phyloP scores from a whole-genome alignment of 108 stramenopile genomes.

The Mayamaea pseudoterrestris region DNA sequence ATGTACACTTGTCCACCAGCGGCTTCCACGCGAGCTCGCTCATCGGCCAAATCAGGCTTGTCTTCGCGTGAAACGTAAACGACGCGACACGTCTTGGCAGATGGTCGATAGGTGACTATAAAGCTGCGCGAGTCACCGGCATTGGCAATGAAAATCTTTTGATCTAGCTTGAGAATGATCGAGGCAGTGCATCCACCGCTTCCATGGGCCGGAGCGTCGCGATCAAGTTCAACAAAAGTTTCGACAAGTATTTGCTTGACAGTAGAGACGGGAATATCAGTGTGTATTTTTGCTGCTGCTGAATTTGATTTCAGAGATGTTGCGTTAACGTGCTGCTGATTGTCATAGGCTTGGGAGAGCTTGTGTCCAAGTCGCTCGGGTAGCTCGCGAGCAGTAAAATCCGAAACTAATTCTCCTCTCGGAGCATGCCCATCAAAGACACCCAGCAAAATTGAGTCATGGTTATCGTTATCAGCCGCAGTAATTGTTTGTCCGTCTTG shows the following conservation, averaged over 20 bases:
- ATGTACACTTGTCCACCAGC: slow-evolving; percentile 67
- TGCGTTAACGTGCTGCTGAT: slow-evolving; percentile 3
- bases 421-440: slow-evolving; percentile 80
- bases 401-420: slow-evolving; percentile 55
- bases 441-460: slow-evolving; percentile 32
- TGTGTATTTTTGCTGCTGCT: slow-evolving; percentile 5
- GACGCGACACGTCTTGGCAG: slow-evolving; percentile 14
- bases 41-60: slow-evolving; percentile 64
- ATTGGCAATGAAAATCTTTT: slow-evolving; percentile 66
- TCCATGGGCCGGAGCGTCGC: slow-evolving; percentile 37
- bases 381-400: slow-evolving; percentile 46
- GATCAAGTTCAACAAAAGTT: slow-evolving; percentile 62
- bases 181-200: slow-evolving; percentile 66
- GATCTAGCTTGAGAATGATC: slow-evolving; percentile 44
- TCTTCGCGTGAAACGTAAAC: slow-evolving; percentile 63
- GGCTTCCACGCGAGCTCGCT: slow-evolving; percentile 45
- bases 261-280: slow-evolving; percentile 14
- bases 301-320: too few species aligned
- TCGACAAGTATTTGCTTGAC: slow-evolving; percentile 33
- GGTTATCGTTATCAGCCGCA: background rate
- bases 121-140: slow-evolving; percentile 68
- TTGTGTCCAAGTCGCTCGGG: slow-evolving; percentile 43
- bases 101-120: slow-evolving; percentile 44
- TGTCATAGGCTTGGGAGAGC: slow-evolving; percentile 8
- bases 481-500: background rate